Base-by-base conservation (phyloP, 148 eudicot species). In the Chenopodium album region DNA sequence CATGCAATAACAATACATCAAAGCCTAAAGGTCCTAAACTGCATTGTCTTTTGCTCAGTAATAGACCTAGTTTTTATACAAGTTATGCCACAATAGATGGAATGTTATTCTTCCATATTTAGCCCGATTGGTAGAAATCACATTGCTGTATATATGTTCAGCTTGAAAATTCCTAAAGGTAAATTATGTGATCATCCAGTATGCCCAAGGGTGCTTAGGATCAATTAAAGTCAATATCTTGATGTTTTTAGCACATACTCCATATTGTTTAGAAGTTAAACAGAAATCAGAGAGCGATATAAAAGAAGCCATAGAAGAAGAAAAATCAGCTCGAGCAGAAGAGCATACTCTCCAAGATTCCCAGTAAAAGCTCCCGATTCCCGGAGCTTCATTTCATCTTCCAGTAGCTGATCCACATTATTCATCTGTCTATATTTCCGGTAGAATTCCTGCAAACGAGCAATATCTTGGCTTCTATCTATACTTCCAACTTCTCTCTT, bases 391-490 rank as follows among this genome's bases (percentile, higher is more conserved):
- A 89, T 88, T 90, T 96, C 99, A 83, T 96, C 99, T 80, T 90
- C 95, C 84, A 92, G 85, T 70, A 96, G 87, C 87, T 89, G 89
- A 86, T 94, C 99, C 19, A 90, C 97, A 70, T 92, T 81, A 84
- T 96, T 73, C 84, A 84, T 89, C 79, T 89, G 88, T 82, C 99
- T 91, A 75, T 94, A 96, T 54, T 77, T 87, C 80, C 85, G 90
- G 84, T 96, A 96, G 81, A 96, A 96, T 76, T 96, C 99, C 78
- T 85, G 91, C 83, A 96, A 86, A 74, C 89, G 97, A 88, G 97
- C 82, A 82, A 96, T 94, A 84, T 96, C 99, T 80, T 85, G 95
- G 89, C 94, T 96, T 90, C 99, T 89, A 83, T 96, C 99, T 69
- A 96, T 91, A 85, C 71, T 84, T 84, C 98, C 99, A 81, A 83